phyloP scores from a whole-genome alignment of 148 eudicot species.

The Persicaria maculosa region DNA sequence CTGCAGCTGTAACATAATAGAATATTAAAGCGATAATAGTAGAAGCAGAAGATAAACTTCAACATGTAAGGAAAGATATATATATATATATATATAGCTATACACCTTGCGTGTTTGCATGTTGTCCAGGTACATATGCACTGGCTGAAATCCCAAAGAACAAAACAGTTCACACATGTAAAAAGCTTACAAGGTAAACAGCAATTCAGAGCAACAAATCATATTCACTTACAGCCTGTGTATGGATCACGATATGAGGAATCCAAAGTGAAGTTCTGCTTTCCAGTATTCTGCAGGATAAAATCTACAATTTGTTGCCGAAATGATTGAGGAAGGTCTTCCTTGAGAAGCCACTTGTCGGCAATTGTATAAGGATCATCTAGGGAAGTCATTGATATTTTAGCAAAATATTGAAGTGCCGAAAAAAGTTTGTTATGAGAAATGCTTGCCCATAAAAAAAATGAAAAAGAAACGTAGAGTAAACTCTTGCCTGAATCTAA shows the following conservation, averaged over 20 bases:
- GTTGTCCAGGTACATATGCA: conserved; percentile 83
- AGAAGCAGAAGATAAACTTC: neutral
- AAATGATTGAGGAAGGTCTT: conserved; percentile 79
- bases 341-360: conserved; percentile 94
- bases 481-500: neutral
- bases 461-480: neutral
- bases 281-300: conserved; percentile 77
- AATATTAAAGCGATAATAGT: neutral
- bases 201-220: neutral
- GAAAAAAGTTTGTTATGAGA: neutral
- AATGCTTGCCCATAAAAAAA: neutral
- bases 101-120: conserved; percentile 54
- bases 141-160: conserved; percentile 52
- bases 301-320: conserved; percentile 95
- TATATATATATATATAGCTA: neutral
- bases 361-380: conserved; percentile 88
- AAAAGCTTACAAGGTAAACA: neutral
- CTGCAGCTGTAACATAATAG: conserved; percentile 31
- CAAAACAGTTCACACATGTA: neutral
- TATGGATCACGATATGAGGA: conserved; percentile 89
- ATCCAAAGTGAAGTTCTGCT: conserved; percentile 58
- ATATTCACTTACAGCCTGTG: conserved; percentile 70
- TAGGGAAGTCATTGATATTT: conserved; percentile 20
- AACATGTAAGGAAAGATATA: neutral
- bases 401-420: neutral